Percentiles rank a stretch among this genome's conserved stretches.
Evolutionary conservation across 805 yeast species (phyloP).

Genomic region (Kazachstania kunashirensis): DNA sequence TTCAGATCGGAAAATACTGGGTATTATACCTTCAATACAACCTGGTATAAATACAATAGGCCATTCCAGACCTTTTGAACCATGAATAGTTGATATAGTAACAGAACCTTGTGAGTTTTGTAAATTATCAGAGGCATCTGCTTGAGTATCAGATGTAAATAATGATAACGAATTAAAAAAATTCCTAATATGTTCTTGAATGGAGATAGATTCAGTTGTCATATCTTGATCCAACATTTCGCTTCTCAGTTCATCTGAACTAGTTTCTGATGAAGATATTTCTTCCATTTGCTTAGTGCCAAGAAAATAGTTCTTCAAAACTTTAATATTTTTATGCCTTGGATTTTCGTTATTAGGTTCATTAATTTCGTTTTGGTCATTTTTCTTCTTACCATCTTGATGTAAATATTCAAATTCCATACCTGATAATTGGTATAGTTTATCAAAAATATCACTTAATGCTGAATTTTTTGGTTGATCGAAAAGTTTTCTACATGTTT

Average conservation of each 20-base stretch:
- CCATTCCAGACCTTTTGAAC: constrained; percentile 94
- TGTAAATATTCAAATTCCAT: constrained; percentile 20
- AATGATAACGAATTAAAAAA: constrained; percentile 32
- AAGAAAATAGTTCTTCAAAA: constrained; percentile 19
- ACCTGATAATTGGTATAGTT: constrained; percentile 25
- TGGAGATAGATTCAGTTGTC: background rate
- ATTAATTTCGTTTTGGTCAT: constrained; percentile 7
- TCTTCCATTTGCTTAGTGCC: constrained; percentile 8
- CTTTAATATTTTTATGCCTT: constrained; percentile 22
- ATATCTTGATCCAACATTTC: background rate
- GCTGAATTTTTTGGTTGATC: constrained; percentile 6
- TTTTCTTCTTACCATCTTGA: constrained; percentile 21
- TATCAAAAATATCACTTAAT: constrained; percentile 20
- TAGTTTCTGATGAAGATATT: background rate
- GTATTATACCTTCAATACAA: constrained; percentile 54
- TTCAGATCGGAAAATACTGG: constrained; percentile 37
- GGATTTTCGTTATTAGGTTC: constrained; percentile 16
- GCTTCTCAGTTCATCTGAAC: background rate
- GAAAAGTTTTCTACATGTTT: constrained; percentile 12
- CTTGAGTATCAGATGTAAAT: constrained; percentile 21
- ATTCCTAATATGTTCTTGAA: constrained; percentile 18
- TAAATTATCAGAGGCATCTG: background rate
- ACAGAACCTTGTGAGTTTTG: constrained; percentile 26
- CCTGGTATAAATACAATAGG: constrained; percentile 81
- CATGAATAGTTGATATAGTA: constrained; percentile 75